Base-by-base conservation (phyloP, 2,329 filamentous ascomycete genomes). In the Phaeosphaeria sp. region DNA sequence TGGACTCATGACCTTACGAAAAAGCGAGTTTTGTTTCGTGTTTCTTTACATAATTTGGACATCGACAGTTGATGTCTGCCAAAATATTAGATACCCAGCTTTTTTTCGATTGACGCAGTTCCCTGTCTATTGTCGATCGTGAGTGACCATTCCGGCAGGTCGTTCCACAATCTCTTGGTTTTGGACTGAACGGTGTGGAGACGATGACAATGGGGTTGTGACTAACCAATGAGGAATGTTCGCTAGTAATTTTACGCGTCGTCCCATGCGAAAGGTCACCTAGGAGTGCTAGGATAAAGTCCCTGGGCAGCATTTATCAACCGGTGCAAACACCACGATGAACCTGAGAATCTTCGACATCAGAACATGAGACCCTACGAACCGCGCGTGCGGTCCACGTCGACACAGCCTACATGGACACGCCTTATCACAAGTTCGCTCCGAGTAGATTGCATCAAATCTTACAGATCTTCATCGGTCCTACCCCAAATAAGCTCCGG, bases 1-100 rank as follows among this genome's bases (percentile, higher is more conserved):
- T 24, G 22, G 36, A 25, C 50, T 42, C 33, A 53, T 44, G 51
- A 53, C 40, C 11, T 53, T 30, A 53, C 25, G 51, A 53, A 33
- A 30, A 30, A 48, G 45, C 20, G 25, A 18, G 20, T 33, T 4
- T 27, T 48, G 45, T 7, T 48, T n/a, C 3, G 21, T 27, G 25
- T 20, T 33, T 30, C 25, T 30, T 17, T 48, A 30, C 25, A 18
- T 48, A 25, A 30, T 20, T 18, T 43, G 20, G 40, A 43, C 40
- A n/a, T 43, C 20, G 40, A 46, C 40, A 18, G 22, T 7, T 46
- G 44, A 36, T 13, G 20, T 46, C 22, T 20, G 20, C 15, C 13
- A 46, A 46, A 25, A 46, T 46, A 20, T 15, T 22, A 46, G 44
- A 46, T 46, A 46, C 44, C 44, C 44, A 46, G 8, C 5, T 46